Percentiles rank a stretch among this genome's conserved stretches.
phyloP scores from a whole-genome alignment of 2,329 filamentous ascomycete genomes.

The Alternaria sp. region DNA sequence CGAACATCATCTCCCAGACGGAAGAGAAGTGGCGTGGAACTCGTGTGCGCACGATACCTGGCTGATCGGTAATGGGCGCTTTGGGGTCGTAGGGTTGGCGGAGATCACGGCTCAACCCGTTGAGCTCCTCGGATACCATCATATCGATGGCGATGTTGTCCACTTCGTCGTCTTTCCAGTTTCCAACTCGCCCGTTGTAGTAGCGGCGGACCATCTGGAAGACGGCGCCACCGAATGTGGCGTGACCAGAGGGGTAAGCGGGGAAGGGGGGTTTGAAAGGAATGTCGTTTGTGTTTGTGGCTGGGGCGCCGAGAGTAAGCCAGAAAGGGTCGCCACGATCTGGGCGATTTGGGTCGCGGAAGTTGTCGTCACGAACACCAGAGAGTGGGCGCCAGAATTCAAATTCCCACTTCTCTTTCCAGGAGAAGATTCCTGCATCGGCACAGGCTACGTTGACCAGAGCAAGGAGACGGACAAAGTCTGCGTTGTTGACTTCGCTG shows the following conservation, averaged over 20 bases:
- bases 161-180: slow-evolving; percentile 26
- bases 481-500: slow-evolving; percentile 35
- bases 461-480: slow-evolving; percentile 40
- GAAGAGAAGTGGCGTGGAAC: slow-evolving; percentile 27
- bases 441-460: slow-evolving; percentile 34
- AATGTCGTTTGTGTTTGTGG: slow-evolving; percentile 33
- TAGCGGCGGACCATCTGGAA: slow-evolving; percentile 37
- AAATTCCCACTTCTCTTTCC: slow-evolving; percentile 42
- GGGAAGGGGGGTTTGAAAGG: slow-evolving; percentile 42
- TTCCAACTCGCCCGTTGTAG: slow-evolving; percentile 34
- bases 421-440: slow-evolving; percentile 41
- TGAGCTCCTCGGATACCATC: slow-evolving; percentile 35
- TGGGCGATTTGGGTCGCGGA: slow-evolving; percentile 29
- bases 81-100: slow-evolving; percentile 34
- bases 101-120: slow-evolving; percentile 37
- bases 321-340: slow-evolving; percentile 34
- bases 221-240: slow-evolving; percentile 34
- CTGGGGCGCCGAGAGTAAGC: slow-evolving; percentile 33
- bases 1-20: slow-evolving; percentile 41
- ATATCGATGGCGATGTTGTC: slow-evolving; percentile 35
- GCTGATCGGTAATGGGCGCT: slow-evolving; percentile 32
- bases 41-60: slow-evolving; percentile 36
- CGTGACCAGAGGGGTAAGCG: slow-evolving; percentile 39
- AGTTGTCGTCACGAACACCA: slow-evolving; percentile 33
- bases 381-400: slow-evolving; percentile 43